Evolutionary conservation across 1,139 yeast species (phyloP), one percentile per base, ranked within the genome.

Genomic region (Protomyces gravidus): DNA sequence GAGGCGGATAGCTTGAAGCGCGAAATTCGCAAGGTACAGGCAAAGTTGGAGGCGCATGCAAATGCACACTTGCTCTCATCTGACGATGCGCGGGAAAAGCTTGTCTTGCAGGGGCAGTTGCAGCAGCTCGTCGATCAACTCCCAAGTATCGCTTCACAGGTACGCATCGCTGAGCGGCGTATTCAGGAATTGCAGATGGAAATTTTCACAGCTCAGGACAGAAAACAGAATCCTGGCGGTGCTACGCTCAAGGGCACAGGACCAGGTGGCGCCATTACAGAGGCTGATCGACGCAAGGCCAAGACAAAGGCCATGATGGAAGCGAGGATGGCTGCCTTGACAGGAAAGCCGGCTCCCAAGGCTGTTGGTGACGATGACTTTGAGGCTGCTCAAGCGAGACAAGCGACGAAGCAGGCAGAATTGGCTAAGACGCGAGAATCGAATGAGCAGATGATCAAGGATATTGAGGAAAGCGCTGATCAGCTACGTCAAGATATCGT

Each of bases 301-400:
- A 84, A 81, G 66, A 83, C 88, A 47, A 85, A 86, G 68, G 92
- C 92, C 53, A 73, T 83, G 61, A 76, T 90, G 65, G 84, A 84
- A 65, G 86, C 90, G 48, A 78, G 95, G 65, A 89, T 90, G 95
- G 95, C 96, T 21, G 88, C 92, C 6, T 77, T 92, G 66, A 89
- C 97, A 0, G 97, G 97, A 1, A 83, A 83, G 63, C 76, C 83
- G 1, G 72, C 75, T 5, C 78, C 76, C 25, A 76, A 79, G 2
- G 75, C 78, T 55, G 72, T 78, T 15, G 65, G 65, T 15, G 66
- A 63, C 23, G 63, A 66, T 23, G 83, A 77, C 60, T 72, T 77
- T 59, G 85, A 80, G 60, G 74, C 73, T 40, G 81, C 80, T 63
- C 94, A 88, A 66, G 71, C 76, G 17, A 76, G 78, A 64, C 76